Evolutionary conservation across 148 eudicot species (phyloP).

Genomic region (Cornus kousa): DNA sequence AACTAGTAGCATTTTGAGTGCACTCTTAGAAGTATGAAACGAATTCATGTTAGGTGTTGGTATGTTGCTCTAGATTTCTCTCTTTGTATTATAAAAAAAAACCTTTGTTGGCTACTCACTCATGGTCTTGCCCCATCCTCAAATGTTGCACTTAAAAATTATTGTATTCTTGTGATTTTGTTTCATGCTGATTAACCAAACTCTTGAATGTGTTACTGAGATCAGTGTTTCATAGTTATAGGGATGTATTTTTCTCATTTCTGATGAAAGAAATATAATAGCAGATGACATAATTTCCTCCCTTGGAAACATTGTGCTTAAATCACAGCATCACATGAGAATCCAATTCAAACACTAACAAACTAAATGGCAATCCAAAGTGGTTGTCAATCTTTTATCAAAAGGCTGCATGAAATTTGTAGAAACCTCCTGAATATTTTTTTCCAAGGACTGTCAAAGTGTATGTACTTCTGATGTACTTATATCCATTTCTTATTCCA

Average conservation of each 20-base stretch:
- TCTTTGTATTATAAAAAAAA: too few relatives aligned
- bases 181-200: not conserved
- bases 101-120: too few relatives aligned
- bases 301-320: not conserved
- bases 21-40: not conserved
- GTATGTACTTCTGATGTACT: too few relatives aligned
- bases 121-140: too few relatives aligned
- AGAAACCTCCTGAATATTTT: too few relatives aligned
- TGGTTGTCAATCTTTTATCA: not conserved
- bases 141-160: too few relatives aligned
- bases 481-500: too few relatives aligned
- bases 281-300: not conserved
- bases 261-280: not conserved
- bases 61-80: too few relatives aligned
- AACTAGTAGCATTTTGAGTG: not conserved
- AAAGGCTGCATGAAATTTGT: too few relatives aligned
- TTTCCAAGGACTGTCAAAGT: too few relatives aligned
- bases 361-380: not conserved
- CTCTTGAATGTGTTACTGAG: not conserved
- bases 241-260: not conserved
- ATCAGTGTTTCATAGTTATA: not conserved
- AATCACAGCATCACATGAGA: not conserved
- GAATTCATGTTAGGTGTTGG: not conserved
- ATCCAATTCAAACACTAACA: not conserved
- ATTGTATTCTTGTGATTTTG: not conserved